Evolutionary conservation across 176 grass and related monocot species (phyloP).

Genomic region (Bothriochloa decipiens): DNA sequence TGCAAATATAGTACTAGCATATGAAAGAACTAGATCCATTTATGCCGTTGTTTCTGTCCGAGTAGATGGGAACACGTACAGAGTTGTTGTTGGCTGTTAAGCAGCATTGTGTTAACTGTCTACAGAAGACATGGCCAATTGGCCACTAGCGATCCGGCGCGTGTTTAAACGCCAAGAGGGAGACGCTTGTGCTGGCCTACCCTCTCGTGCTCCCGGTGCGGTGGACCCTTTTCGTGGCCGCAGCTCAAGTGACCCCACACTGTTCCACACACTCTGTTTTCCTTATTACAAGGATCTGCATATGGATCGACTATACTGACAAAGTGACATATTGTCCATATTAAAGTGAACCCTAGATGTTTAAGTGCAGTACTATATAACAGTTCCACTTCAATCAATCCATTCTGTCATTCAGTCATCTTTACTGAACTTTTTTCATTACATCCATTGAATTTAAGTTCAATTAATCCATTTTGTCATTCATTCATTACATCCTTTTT

Average conservation of each 20-base stretch:
- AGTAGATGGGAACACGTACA: not conserved
- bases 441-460: no score
- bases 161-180: constrained; percentile 7
- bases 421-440: no score
- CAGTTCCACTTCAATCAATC: not conserved
- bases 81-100: not conserved
- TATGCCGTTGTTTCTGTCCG: not conserved
- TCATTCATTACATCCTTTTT: not conserved
- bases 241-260: not conserved
- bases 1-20: not conserved
- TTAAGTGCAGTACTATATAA: no score
- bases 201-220: constrained; percentile 12
- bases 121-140: not conserved
- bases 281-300: no score
- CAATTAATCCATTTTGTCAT: no score
- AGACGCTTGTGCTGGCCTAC: constrained; percentile 15
- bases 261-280: not conserved
- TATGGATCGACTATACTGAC: no score
- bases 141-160: not conserved
- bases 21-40: not conserved
- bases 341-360: not conserved
- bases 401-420: not conserved
- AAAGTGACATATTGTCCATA: not conserved
- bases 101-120: not conserved
- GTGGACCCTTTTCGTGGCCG: not conserved